Conservation (phyloP, 2,329 filamentous ascomycete species). For the Neurospora sp. region DNA sequence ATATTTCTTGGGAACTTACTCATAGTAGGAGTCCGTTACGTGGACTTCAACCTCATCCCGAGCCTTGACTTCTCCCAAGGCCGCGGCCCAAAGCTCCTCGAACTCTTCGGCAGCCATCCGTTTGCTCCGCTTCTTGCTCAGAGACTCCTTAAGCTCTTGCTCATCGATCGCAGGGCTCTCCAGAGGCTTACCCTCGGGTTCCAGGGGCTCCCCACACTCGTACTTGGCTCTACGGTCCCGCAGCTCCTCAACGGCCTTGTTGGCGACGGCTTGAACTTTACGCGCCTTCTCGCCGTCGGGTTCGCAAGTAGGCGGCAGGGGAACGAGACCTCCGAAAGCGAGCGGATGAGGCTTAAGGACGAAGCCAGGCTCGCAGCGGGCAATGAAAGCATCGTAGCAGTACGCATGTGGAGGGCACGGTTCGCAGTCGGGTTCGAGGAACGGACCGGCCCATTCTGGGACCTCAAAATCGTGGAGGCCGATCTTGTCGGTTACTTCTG, state of each 20-base stretch:
- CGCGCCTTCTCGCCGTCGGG: slow-evolving; percentile 88
- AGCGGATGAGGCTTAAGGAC: slow-evolving; percentile 77
- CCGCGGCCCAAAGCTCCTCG: slow-evolving; percentile 72
- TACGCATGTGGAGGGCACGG: slow-evolving; percentile 83
- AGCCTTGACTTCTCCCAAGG: slow-evolving; percentile 59
- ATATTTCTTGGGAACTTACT: slow-evolving; percentile 38
- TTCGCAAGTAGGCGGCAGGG: slow-evolving; percentile 84
- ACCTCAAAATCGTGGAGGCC: slow-evolving; percentile 39
- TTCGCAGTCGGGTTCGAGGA: slow-evolving; percentile 75
- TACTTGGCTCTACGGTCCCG: slow-evolving; percentile 77
- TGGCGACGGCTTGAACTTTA: slow-evolving; percentile 75
- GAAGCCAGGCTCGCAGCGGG: slow-evolving; percentile 78
- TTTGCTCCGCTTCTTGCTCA: slow-evolving; percentile 68
- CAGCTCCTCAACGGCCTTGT: slow-evolving; percentile 78
- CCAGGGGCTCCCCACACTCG: slow-evolving; percentile 69
- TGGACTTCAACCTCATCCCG: slow-evolving; percentile 50
- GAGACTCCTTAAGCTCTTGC: slow-evolving; percentile 64
- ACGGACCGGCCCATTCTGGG: slow-evolving; percentile 59
- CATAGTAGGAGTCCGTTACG: slow-evolving; percentile 21
- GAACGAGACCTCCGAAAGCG: slow-evolving; percentile 68
- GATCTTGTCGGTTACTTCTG: slow-evolving; percentile 34
- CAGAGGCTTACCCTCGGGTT: slow-evolving; percentile 49
- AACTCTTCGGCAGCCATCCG: slow-evolving; percentile 82
- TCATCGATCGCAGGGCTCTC: slow-evolving; percentile 53
- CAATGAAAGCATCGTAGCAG: slow-evolving; percentile 69